phyloP scores from a whole-genome alignment of 257 asterid genomes.

The Haberlea rhodopensis region DNA sequence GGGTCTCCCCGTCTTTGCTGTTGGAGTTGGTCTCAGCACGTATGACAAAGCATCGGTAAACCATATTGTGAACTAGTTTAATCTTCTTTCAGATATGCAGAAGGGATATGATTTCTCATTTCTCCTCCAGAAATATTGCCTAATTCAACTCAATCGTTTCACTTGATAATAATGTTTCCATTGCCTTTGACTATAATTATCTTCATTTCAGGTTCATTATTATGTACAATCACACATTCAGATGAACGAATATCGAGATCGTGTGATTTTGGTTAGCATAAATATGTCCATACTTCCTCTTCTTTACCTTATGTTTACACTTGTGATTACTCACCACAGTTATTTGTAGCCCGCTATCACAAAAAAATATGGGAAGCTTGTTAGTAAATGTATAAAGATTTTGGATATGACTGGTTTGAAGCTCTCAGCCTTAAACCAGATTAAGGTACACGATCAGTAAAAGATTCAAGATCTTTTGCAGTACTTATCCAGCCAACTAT shows the following conservation, averaged over 20 bases:
- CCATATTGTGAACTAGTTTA: conserved; percentile 1
- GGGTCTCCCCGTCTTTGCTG: conserved; percentile 66
- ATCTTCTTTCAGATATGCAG: not conserved
- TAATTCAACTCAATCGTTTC: too few relatives aligned
- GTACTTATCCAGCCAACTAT: conserved; percentile 5
- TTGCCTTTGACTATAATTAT: conserved; percentile 17
- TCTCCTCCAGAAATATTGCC: not conserved
- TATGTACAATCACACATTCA: conserved; percentile 80
- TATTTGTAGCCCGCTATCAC: conserved; percentile 52
- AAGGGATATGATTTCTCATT: not conserved
- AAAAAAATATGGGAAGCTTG: conserved; percentile 46
- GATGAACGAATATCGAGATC: conserved; percentile 77
- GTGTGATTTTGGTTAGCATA: conserved; percentile 62
- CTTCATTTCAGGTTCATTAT: conserved; percentile 56
- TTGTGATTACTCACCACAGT: conserved; percentile 16
- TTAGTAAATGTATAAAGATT: conserved; percentile 60
- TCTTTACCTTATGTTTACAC: conserved; percentile 2
- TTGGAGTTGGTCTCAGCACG: conserved; percentile 66
- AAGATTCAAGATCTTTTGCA: conserved; percentile 17
- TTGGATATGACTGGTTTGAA: conserved; percentile 74
- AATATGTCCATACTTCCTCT: conserved; percentile 4
- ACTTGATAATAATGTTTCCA: not conserved
- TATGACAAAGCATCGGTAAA: conserved; percentile 68
- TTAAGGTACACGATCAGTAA: conserved; percentile 49
- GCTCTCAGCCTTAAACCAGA: conserved; percentile 62